These are phyloP conservation scores for Lasiodiplodia gonubiensis DNA, from an alignment of 2,329 filamentous ascomycete species.

Conservation along the genomic window DNA sequence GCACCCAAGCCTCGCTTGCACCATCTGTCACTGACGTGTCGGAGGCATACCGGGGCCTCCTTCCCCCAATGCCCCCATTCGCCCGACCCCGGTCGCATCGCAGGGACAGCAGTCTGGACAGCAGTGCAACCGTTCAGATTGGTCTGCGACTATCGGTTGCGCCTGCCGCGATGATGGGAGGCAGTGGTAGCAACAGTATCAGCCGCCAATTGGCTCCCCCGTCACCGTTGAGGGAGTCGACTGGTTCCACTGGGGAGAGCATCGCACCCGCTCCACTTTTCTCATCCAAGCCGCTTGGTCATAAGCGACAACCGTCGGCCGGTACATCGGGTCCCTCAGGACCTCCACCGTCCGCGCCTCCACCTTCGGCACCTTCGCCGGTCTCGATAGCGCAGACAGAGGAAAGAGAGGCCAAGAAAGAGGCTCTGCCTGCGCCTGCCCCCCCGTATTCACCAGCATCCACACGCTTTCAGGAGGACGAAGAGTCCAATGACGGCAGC, in stretches of 20 bases:
- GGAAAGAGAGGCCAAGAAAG: background rate
- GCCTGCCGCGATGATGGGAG: slow-evolving; percentile 44
- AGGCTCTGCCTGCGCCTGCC: background rate
- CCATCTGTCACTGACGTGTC: slow-evolving; percentile 44
- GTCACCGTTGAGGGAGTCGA: slow-evolving; percentile 33
- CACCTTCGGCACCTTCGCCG: slow-evolving; percentile 8
- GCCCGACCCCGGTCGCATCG: slow-evolving; percentile 51
- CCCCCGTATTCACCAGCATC: slow-evolving; percentile 9
- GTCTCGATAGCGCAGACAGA: background rate
- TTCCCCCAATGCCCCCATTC: slow-evolving; percentile 46
- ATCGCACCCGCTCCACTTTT: slow-evolving; percentile 30
- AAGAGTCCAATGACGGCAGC: background rate
- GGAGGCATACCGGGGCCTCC: slow-evolving; percentile 34
- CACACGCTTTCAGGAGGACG: slow-evolving; percentile 19
- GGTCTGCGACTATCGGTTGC: slow-evolving; percentile 68
- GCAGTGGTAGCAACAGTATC: slow-evolving; percentile 36
- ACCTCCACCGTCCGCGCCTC: slow-evolving; percentile 1
- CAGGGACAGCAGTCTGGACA: slow-evolving; percentile 67
- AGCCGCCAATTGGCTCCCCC: slow-evolving; percentile 31
- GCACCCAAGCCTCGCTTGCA: slow-evolving; percentile 3
- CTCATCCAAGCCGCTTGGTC: background rate
- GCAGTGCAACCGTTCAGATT: slow-evolving; percentile 73
- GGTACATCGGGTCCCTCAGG: slow-evolving; percentile 1
- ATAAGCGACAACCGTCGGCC: slow-evolving; percentile 3
- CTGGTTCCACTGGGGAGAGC: slow-evolving; percentile 37